Evolutionary conservation across 2,329 filamentous ascomycete species (phyloP).

Genomic region (Cadophora gregata): DNA sequence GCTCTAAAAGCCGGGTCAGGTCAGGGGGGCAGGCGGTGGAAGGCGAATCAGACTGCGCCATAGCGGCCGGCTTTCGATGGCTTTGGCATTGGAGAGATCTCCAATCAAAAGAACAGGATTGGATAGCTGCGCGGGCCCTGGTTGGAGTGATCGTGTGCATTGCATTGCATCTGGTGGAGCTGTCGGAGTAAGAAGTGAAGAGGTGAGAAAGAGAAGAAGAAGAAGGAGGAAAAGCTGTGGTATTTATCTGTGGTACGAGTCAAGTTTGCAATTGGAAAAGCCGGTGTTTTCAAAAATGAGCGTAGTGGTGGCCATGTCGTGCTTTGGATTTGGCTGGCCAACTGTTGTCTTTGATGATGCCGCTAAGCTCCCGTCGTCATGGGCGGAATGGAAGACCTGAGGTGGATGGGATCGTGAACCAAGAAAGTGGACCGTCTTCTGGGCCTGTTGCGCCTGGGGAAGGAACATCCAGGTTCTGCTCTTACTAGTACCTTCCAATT

Average conservation of each 20-base stretch:
- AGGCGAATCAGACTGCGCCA: constrained; percentile 8
- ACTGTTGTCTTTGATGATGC: neutral
- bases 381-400: neutral
- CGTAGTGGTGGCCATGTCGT: neutral
- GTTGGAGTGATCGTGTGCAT: constrained; percentile 21
- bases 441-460: neutral
- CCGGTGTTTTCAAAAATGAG: neutral
- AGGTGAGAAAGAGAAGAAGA: neutral
- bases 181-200: neutral
- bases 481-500: no score
- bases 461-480: neutral
- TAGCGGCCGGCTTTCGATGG: neutral
- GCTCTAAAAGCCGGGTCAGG: neutral
- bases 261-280: neutral
- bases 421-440: constrained; percentile 6
- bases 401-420: neutral
- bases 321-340: neutral
- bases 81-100: constrained; percentile 5
- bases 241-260: neutral
- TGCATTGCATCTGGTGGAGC: constrained; percentile 18
- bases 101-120: constrained; percentile 9
- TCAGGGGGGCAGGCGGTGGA: neutral
- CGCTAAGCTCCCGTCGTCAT: neutral
- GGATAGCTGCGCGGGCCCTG: constrained; percentile 14
- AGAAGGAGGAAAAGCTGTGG: no score